These are phyloP conservation scores for Escallonia rubra DNA, from an alignment of 129 eudicot genomes.

Conservation along the genomic window DNA sequence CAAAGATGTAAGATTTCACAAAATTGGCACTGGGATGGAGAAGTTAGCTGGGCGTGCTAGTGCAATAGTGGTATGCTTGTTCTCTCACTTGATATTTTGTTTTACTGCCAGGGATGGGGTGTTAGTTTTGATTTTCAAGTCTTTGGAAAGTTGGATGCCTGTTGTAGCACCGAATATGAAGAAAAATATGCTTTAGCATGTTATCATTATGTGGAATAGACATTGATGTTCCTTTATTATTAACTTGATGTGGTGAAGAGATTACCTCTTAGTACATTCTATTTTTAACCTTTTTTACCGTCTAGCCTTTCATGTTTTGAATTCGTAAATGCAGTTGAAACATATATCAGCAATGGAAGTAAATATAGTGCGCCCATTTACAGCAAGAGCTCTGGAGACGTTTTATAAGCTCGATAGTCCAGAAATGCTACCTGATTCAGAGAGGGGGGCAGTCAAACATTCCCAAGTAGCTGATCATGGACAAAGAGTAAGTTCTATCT, in stretches of 20 bases:
- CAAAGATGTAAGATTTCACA: slow-evolving; percentile 92
- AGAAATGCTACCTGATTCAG: slow-evolving; percentile 36
- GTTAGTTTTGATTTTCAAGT: no score
- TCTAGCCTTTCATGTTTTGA: not conserved
- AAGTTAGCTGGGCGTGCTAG: slow-evolving; percentile 63
- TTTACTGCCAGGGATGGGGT: no score
- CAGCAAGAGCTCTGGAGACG: slow-evolving; percentile 36
- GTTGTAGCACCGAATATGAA: no score
- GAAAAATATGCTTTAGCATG: no score
- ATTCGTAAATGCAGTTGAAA: slow-evolving; percentile 31
- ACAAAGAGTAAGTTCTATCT: slow-evolving; percentile 33
- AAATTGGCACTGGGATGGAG: slow-evolving; percentile 89
- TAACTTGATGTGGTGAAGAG: no score
- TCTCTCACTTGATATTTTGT: not conserved
- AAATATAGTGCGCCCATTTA: slow-evolving; percentile 50
- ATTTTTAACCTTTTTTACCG: no score
- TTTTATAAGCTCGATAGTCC: slow-evolving; percentile 47
- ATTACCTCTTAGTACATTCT: no score
- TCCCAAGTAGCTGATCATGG: slow-evolving; percentile 36
- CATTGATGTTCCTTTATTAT: no score
- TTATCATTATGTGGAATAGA: no score
- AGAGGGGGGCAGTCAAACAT: slow-evolving; percentile 18
- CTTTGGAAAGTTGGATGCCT: no score
- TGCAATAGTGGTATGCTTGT: slow-evolving; percentile 72
- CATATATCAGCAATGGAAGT: slow-evolving; percentile 52